Evolutionary conservation across 129 eudicot species (phyloP), one percentile per base, ranked within the genome.

Genomic region (Pseudognaphalium luteoalbum): DNA sequence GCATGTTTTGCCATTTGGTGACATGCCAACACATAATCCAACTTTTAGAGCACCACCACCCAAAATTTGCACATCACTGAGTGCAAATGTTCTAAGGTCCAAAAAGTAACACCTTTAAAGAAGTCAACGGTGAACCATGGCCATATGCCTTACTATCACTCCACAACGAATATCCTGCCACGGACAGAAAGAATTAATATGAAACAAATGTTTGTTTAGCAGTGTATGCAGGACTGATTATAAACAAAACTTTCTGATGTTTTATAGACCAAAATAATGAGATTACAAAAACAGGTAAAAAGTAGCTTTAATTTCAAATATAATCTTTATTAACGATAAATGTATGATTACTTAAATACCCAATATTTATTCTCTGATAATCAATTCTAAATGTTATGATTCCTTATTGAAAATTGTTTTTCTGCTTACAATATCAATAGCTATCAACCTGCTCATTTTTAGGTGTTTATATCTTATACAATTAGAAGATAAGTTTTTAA

Each of bases 111-210:
- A 81, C 89, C 75, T 88, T 95, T 22, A 95, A 78, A 70, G 99
- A 87, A 52, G 84, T 82, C 50, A 89, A 39, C 16, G 96, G 96
- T n/a, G 97, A 89, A 37, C 73, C 77, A 73, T 80, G 79, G 41
- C 95, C 99, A 73, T 85, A 88, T 12, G 81, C 99, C 81, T 82
- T 81, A 33, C 87, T 85, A 77, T 95, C 99, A 56, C 81, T 95
- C 97, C 96, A 86, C 17, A 95, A 74, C n/a, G 94, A 82, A n/a
- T 78, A 61, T 41, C 89, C 99, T 95, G 83, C 71, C 6, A 33
- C 52, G 61, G 61, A 70, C 42, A 7, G 20, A 69, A 57, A 5
- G 22, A 71, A 42, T 52, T 70, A 39, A 74, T 2, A 72, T 6
- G 3, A 44, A 83, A 62, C 20, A 6, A 14, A 4, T 14, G 17